Evolutionary conservation across 805 yeast genomes (phyloP), one percentile per base, ranked within the genome.

Genomic region (Grigorovia transvaalensis): DNA sequence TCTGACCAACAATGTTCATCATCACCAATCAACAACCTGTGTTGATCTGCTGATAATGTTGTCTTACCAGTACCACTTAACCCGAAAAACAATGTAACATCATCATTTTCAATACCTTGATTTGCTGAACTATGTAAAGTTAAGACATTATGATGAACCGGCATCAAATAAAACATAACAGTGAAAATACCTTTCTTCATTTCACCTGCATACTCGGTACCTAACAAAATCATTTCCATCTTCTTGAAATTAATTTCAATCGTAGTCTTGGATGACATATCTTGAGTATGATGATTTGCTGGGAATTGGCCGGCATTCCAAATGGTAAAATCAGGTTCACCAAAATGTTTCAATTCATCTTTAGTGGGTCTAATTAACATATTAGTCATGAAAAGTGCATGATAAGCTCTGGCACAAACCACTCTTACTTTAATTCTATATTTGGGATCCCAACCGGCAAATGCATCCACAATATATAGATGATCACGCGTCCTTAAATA

Each of bases 1-100:
- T 91, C 95, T 18, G 97, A 87, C 99, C 99, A 91, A 77, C 98
- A 91, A 77, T 91, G 99, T 76, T 91, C 99, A 70, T 91, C 99
- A 71, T 91, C 99, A 71, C 99, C 99, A 68, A 91, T 91, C 70
- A 91, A 80, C 69, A 79, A 74, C 72, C 99, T 85, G 74, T 88
- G 77, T 54, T 96, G 96, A 69, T 91, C 98, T 51, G 98, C 98
- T 61, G 96, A 86, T 62, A 91, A 76, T 17, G 99, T 91, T 59
- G 99, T 91, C 77, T 91, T 91, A 71, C 99, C 99, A 47, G 99
- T 91, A 71, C 99, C 99, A 46, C 96, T 87, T 57, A 91, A 77
- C 65, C 99, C 99, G 66, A 91, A 91, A 81, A 91, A 91, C 65
- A 91, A 78, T 27, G 98, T 88, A 52, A 91, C 96, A 66, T 91